phyloP scores from a whole-genome alignment of 805 yeast species.

The Naumovozyma baii region DNA sequence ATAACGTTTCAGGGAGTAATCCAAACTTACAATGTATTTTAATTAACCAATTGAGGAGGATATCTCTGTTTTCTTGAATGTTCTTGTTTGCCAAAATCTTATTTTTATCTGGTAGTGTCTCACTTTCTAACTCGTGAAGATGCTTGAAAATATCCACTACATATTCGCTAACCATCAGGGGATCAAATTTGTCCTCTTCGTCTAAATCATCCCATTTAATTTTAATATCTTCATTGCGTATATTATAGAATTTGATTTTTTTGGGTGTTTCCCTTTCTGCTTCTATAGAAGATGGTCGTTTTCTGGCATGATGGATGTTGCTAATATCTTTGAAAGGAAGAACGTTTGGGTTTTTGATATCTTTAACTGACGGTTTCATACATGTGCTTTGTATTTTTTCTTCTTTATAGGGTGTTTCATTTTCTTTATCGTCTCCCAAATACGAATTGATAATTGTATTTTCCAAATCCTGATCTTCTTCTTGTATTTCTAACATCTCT shows the following conservation, averaged over 20 bases:
- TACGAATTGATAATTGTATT: neutral
- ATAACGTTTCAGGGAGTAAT: constrained; percentile 75
- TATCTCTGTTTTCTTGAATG: constrained; percentile 43
- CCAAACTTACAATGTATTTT: constrained; percentile 77
- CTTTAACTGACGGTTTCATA: no score
- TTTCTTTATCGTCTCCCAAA: neutral
- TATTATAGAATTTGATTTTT: constrained; percentile 21
- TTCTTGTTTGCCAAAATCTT: constrained; percentile 31
- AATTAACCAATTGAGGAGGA: constrained; percentile 82
- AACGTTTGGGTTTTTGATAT: no score
- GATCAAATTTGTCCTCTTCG: constrained; percentile 65
- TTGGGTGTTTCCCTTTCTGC: constrained; percentile 28
- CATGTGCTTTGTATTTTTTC: no score
- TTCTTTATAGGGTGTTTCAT: neutral
- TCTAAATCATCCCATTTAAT: constrained; percentile 59
- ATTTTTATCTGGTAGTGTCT: constrained; percentile 47
- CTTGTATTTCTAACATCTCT: no score
- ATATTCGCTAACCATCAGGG: constrained; percentile 85
- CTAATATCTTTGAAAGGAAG: neutral
- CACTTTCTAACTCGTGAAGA: constrained; percentile 55
- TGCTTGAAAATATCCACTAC: constrained; percentile 76
- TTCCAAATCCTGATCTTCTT: neutral
- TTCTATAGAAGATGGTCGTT: constrained; percentile 27
- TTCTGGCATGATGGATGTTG: constrained; percentile 6
- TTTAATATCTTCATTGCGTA: constrained; percentile 9